Evolutionary conservation across 108 stramenopile species (phyloP).

Genomic region (Conticribra weissflogii): DNA sequence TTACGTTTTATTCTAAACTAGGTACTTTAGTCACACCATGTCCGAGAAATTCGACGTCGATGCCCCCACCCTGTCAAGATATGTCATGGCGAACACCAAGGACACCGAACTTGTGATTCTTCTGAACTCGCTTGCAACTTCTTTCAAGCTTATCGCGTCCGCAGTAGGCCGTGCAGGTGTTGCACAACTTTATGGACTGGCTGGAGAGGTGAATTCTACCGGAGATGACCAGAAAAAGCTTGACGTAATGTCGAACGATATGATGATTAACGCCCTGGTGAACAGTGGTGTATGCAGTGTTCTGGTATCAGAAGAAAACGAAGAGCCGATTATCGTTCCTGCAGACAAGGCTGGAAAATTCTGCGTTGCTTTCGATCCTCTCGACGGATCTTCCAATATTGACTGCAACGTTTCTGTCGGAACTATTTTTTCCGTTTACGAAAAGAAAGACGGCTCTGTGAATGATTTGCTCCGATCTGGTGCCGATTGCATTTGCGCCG

Average conservation of each 20-base stretch:
- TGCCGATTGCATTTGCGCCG: conserved; percentile 91
- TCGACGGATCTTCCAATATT: conserved; percentile 98
- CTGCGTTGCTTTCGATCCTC: conserved; percentile 98
- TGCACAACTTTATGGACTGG: conserved; percentile 93
- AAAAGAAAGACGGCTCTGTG: conserved; percentile 81
- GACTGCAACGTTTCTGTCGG: conserved; percentile 99
- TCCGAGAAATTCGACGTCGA: conserved; percentile 64
- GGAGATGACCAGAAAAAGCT: conserved; percentile 99
- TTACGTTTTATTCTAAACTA: too few relatives aligned
- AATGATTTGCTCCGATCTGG: conserved; percentile 94
- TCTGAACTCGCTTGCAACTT: conserved; percentile 84
- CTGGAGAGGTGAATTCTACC: conserved; percentile 96
- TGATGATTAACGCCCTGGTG: conserved; percentile 97
- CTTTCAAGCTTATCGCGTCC: conserved; percentile 89
- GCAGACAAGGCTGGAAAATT: conserved; percentile 87
- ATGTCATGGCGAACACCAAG: conserved; percentile 82
- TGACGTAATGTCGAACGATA: conserved; percentile 98
- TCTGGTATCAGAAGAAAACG: conserved; percentile 98
- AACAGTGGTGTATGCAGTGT: conserved; percentile 92
- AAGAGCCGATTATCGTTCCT: conserved; percentile 97
- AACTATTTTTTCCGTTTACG: conserved; percentile 97
- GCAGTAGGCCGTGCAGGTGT: conserved; percentile 89
- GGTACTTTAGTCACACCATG: too few relatives aligned
- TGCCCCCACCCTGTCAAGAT: conserved; percentile 80
- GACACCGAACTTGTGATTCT: conserved; percentile 86